phyloP scores from a whole-genome alignment of 768 basidiomycete species.

The Podaxis sp. region DNA sequence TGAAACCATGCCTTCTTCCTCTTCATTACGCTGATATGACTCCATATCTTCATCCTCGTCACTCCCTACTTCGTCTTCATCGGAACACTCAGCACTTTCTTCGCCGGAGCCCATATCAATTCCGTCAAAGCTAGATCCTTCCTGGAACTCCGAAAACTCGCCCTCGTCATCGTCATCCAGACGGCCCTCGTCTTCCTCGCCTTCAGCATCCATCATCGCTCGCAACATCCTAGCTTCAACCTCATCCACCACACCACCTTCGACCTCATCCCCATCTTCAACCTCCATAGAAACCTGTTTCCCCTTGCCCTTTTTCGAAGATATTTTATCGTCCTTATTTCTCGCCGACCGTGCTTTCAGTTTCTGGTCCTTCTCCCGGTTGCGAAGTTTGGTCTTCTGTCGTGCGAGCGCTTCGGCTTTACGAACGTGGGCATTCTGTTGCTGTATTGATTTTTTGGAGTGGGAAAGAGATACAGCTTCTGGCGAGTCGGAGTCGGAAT shows the following conservation, averaged over 20 bases:
- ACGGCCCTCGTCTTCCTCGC: constrained; percentile 22
- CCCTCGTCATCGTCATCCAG: constrained; percentile 18
- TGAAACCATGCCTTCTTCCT: too few species aligned
- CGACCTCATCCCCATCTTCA: constrained; percentile 11
- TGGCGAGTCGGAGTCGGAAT: constrained; percentile 35
- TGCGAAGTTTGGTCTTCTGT: constrained; percentile 41
- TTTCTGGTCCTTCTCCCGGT: constrained; percentile 46
- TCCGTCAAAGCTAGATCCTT: constrained; percentile 10
- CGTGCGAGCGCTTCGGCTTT: constrained; percentile 37
- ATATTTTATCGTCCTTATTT: constrained; percentile 15
- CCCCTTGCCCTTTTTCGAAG: constrained; percentile 9
- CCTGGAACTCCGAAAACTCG: constrained; percentile 16
- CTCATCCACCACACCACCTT: constrained; percentile 12
- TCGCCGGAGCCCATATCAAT: constrained; percentile 25
- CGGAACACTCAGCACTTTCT: constrained; percentile 25
- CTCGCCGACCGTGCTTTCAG: constrained; percentile 47
- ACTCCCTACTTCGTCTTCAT: constrained; percentile 24
- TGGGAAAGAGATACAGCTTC: constrained; percentile 48
- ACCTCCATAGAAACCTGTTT: neutral
- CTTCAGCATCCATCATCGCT: constrained; percentile 41
- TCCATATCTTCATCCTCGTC: constrained; percentile 26
- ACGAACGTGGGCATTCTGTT: constrained; percentile 34
- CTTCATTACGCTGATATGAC: constrained; percentile 1
- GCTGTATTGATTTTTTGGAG: constrained; percentile 43
- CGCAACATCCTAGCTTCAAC: constrained; percentile 34